These are phyloP conservation scores for Miscanthus lutarioriparius DNA, from an alignment of 176 grass and related monocot species.

Conservation along the genomic window DNA sequence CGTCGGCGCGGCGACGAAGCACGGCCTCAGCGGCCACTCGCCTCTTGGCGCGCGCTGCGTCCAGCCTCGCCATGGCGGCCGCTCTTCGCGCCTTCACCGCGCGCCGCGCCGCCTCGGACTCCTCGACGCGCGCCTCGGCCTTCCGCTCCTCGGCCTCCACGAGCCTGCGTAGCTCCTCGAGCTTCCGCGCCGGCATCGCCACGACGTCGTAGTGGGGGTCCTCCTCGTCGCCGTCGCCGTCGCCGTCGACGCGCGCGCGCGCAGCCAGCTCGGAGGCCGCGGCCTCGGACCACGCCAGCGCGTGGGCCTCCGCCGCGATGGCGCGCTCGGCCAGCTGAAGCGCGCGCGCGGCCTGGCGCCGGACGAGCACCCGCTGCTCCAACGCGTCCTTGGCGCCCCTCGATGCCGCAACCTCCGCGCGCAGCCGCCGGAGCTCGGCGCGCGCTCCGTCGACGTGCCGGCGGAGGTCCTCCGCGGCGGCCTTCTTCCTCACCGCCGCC, in stretches of 20 bases:
- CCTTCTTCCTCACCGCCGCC: conserved; percentile 30
- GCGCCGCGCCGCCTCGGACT: conserved; percentile 19
- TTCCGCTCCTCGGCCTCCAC: conserved; percentile 30
- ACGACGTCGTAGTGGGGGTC: conserved; percentile 25
- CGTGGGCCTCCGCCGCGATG: conserved; percentile 39
- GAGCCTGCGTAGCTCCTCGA: conserved; percentile 22
- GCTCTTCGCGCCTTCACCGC: conserved; percentile 39
- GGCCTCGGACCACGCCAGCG: conserved; percentile 32
- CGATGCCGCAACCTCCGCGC: conserved; percentile 23
- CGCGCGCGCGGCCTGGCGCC: conserved; percentile 33
- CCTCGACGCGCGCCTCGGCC: conserved; percentile 33
- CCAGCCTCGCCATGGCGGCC: conserved; percentile 31
- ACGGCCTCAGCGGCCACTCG: not conserved
- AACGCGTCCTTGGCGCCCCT: conserved; percentile 23
- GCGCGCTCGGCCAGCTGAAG: conserved; percentile 40
- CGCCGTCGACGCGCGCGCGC: not conserved
- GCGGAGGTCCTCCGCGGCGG: conserved; percentile 28
- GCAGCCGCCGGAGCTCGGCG: conserved; percentile 24
- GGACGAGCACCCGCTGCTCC: conserved; percentile 34
- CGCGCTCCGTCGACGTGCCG: not conserved
- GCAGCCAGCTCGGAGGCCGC: conserved; percentile 11
- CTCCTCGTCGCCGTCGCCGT: not conserved
- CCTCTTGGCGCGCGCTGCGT: conserved; percentile 27
- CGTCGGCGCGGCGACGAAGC: not conserved
- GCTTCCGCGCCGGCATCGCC: conserved; percentile 30